Conservation (phyloP, 495 filamentous ascomycete genomes). For the Lepraria neglecta region DNA sequence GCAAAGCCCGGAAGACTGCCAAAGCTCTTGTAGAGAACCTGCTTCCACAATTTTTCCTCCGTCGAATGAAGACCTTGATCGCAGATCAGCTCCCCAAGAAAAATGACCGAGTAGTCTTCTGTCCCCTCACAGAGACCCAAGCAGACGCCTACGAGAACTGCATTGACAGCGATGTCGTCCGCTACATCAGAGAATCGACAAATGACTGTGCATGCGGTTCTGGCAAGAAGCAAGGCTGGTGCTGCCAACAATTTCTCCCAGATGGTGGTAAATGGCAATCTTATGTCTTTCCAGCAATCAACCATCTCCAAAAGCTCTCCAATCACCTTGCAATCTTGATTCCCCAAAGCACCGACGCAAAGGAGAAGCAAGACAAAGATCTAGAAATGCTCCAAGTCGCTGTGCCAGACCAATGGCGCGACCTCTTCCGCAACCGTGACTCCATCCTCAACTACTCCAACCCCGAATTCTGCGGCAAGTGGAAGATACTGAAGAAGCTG, state of each 20-base stretch:
- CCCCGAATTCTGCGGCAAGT: slow-evolving; percentile 93
- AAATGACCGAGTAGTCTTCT: slow-evolving; percentile 90
- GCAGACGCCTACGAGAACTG: slow-evolving; percentile 79
- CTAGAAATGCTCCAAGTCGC: slow-evolving; percentile 69
- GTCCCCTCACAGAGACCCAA: slow-evolving; percentile 78
- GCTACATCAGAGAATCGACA: slow-evolving; percentile 57
- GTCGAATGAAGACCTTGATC: slow-evolving; percentile 88
- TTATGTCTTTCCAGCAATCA: slow-evolving; percentile 80
- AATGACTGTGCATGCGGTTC: slow-evolving; percentile 67
- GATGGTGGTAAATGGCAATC: slow-evolving; percentile 64
- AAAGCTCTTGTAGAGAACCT: slow-evolving; percentile 81
- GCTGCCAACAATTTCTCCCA: slow-evolving; percentile 58
- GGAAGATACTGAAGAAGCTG: slow-evolving; percentile 84
- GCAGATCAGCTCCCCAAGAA: slow-evolving; percentile 95
- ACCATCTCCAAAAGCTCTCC: slow-evolving; percentile 73
- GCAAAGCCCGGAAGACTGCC: slow-evolving; percentile 72
- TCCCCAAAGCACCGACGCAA: slow-evolving; percentile 57
- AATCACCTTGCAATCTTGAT: slow-evolving; percentile 91
- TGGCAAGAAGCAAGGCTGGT: slow-evolving; percentile 71
- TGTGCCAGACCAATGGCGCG: slow-evolving; percentile 68
- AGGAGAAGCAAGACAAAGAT: slow-evolving; percentile 77
- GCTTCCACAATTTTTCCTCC: slow-evolving; percentile 85
- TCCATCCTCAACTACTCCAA: slow-evolving; percentile 78
- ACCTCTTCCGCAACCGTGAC: slow-evolving; percentile 68
- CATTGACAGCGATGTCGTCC: slow-evolving; percentile 63